Base-by-base conservation (phyloP, 2,329 filamentous ascomycete species). In the Aspergillus brasiliensis region DNA sequence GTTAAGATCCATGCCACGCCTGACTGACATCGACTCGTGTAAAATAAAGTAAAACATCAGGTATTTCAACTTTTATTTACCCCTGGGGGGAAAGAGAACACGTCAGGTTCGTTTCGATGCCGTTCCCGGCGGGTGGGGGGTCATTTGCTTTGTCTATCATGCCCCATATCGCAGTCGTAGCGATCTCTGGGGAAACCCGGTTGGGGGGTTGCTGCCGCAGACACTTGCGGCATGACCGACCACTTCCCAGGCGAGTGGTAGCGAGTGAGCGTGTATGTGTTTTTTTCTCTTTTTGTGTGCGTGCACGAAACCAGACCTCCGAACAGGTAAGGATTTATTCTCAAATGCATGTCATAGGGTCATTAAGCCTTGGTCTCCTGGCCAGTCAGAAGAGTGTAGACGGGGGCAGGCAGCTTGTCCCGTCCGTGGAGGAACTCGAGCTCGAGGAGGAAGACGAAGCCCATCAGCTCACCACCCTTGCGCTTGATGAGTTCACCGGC, bases 381-480 rank as follows among this genome's bases (percentile, higher is more conserved):
- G 64, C 86, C 85, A 48, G 83, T 88, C 63, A 99, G 85, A 38
- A 99, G 86, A 46, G 94, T 96, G 75, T 90, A 86, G 55, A 93
- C 89, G 10, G 92, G 92, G 58, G 88, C 89, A 68, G 89, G 87
- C 68, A 99, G 89, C 84, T 96, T 95, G 64, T 92, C 89, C 69
- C 92, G 88, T 68, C 95, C 95, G 75, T 96, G 91, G 68, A 99
- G 87, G 79, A 95, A 94, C 70, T 92, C 89, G 65, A 99, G 89
- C 79, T 98, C 94, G 75, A 98, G 90, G 71, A 99, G 91, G 83
- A 99, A 99, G 64, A 97, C 82, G 80, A 91, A 98, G 69, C 92
- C 94, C 60, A 97, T 79, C 49, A 98, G 83, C n/a, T 86, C 83
- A 66, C 93, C 95, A 67, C 92, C 92, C 66, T 96, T 86, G 78